phyloP scores from a whole-genome alignment of 352 stramenopile species.

The Globisporangium mamillatum region DNA sequence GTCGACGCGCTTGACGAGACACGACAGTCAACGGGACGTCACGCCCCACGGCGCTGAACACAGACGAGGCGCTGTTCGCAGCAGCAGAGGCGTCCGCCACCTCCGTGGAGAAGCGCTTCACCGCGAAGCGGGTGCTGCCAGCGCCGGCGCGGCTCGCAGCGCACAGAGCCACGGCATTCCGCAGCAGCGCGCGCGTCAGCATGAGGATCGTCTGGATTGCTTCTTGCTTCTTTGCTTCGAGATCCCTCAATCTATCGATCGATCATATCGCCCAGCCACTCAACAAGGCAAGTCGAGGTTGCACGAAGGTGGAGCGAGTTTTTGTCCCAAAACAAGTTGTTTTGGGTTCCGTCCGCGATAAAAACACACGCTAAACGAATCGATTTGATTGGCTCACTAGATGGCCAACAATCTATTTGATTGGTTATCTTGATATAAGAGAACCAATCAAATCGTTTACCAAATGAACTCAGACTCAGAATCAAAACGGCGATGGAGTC shows the following conservation, averaged over 20 bases:
- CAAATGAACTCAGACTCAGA: no score
- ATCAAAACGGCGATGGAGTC: no score
- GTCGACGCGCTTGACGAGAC: conserved; percentile 54
- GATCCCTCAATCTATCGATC: conserved; percentile 1
- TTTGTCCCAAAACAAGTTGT: no score
- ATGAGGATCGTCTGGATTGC: conserved; percentile 1
- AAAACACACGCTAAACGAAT: no score
- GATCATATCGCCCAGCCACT: conserved; percentile 5
- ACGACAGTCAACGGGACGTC: conserved; percentile 59
- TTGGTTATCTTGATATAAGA: no score
- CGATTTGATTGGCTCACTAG: no score
- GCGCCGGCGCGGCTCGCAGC: neutral
- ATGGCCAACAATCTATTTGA: no score
- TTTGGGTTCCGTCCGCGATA: no score
- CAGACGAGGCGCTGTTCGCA: neutral
- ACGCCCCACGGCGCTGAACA: conserved; percentile 36
- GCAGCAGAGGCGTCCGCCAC: neutral
- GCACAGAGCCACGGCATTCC: conserved; percentile 12
- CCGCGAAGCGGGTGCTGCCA: neutral
- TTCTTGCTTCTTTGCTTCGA: conserved; percentile 6
- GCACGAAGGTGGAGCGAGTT: neutral
- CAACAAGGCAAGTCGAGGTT: neutral
- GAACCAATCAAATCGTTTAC: no score
- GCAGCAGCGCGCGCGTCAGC: conserved; percentile 13
- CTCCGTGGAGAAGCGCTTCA: conserved; percentile 13